A percentile compares a stretch with the other conserved stretches of the same genome.
These are phyloP conservation scores for Leucocoprinus birnbaumii DNA, from an alignment of 768 basidiomycete species.

Conservation along the genomic window DNA sequence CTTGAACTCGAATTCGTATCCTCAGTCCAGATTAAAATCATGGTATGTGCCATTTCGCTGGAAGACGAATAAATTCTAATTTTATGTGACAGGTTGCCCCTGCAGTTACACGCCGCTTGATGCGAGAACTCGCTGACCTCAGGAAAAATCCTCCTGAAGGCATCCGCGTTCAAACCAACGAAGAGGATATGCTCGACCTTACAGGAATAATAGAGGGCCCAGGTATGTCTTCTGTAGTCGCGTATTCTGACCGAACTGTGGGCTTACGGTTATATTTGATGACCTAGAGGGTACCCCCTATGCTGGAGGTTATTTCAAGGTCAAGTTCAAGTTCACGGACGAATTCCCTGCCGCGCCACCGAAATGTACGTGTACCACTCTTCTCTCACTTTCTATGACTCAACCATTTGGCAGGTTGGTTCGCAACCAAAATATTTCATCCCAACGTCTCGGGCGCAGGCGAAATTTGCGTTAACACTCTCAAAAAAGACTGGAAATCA, in stretches of 20 bases:
- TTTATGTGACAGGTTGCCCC: conserved; percentile 26
- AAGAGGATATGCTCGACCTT: conserved; percentile 87
- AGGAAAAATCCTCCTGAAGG: conserved; percentile 86
- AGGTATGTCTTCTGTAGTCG: conserved; percentile 45
- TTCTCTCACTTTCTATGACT: not conserved
- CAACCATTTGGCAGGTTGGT: conserved; percentile 58
- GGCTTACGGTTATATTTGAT: conserved; percentile 1
- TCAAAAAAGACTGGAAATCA: conserved; percentile 97
- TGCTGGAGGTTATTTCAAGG: conserved; percentile 63
- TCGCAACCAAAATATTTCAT: conserved; percentile 94
- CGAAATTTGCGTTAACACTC: conserved; percentile 95
- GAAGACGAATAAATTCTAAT: too few species aligned
- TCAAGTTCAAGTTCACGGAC: conserved; percentile 86
- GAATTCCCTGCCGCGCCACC: conserved; percentile 94
- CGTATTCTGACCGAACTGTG: conserved; percentile 8
- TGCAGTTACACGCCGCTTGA: conserved; percentile 74
- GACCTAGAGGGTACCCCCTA: conserved; percentile 59
- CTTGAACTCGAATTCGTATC: not conserved
- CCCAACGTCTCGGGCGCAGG: conserved; percentile 89
- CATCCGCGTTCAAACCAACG: conserved; percentile 82
- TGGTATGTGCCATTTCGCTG: not conserved
- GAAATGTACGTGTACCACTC: conserved; percentile 64
- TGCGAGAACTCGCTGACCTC: conserved; percentile 83
- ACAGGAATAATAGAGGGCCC: conserved; percentile 89
- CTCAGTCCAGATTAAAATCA: not conserved